These are phyloP conservation scores for Cochlearia excelsa DNA, from an alignment of 345 rosid species.

Conservation along the genomic window DNA sequence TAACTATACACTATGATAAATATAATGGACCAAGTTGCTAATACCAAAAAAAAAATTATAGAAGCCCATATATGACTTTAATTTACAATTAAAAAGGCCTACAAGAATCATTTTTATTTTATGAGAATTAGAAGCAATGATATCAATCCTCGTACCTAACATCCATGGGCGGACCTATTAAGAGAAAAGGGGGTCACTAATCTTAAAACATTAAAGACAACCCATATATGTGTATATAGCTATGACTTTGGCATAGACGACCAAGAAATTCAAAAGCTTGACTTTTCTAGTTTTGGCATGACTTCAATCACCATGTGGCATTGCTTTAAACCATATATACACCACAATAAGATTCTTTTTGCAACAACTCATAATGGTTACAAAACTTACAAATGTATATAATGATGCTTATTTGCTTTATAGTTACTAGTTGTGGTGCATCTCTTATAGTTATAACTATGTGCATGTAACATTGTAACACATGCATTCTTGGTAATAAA, in stretches of 20 bases:
- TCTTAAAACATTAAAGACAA: conserved; percentile 29
- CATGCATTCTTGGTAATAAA: no score
- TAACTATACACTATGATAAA: no score
- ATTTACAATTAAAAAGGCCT: conserved; percentile 5
- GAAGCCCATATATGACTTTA: neutral
- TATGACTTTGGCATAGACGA: conserved; percentile 27
- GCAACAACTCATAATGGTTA: conserved; percentile 20
- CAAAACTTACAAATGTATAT: neutral
- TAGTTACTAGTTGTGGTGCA: neutral
- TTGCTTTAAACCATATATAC: conserved; percentile 7
- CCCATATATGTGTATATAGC: neutral
- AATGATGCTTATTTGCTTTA: neutral
- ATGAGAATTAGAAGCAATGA: conserved; percentile 17
- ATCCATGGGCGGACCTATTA: no score
- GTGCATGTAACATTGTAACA: no score
- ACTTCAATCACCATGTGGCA: conserved; percentile 26
- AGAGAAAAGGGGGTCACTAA: no score
- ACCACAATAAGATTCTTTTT: neutral
- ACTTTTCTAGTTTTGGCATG: conserved; percentile 29
- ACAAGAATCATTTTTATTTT: conserved; percentile 11
- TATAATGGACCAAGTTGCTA: no score
- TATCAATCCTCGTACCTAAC: conserved; percentile 38
- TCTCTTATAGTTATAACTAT: neutral
- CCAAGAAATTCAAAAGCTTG: conserved; percentile 25
- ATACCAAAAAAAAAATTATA: neutral